phyloP scores from a whole-genome alignment of 441 rosid genomes.

The Adansonia rubrostipa region DNA sequence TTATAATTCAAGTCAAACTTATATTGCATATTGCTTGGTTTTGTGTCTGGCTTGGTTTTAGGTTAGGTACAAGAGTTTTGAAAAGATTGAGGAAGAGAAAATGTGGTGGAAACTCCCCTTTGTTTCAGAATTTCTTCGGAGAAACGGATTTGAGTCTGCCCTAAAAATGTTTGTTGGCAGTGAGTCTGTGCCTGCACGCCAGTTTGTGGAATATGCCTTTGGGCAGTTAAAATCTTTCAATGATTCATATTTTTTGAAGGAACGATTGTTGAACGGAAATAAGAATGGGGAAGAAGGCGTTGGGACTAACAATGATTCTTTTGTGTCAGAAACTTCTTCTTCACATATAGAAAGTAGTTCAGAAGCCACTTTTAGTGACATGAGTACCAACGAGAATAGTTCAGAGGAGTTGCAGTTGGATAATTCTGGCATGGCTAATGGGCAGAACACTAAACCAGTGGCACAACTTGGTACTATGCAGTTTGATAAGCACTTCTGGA shows the following conservation, averaged over 20 bases:
- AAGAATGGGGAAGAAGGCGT: constrained; percentile 30
- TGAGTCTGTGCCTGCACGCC: constrained; percentile 77
- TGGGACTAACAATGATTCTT: constrained; percentile 31
- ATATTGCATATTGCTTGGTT: not conserved
- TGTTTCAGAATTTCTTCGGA: constrained; percentile 68
- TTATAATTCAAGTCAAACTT: not conserved
- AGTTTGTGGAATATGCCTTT: constrained; percentile 89
- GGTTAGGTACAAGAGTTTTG: constrained; percentile 82
- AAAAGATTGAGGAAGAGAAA: constrained; percentile 75
- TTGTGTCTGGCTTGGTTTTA: constrained; percentile 42
- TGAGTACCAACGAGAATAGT: constrained; percentile 29
- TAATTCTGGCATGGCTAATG: constrained; percentile 34
- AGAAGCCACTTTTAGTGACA: constrained; percentile 36
- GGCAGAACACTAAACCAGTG: constrained; percentile 33
- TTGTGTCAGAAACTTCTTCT: constrained; percentile 40
- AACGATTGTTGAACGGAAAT: constrained; percentile 39
- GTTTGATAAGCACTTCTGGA: constrained; percentile 68
- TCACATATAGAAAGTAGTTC: constrained; percentile 37
- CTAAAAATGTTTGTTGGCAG: constrained; percentile 60
- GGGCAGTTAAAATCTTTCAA: constrained; percentile 81
- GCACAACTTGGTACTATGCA: constrained; percentile 36
- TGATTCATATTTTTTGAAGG: constrained; percentile 50
- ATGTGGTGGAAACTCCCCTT: constrained; percentile 82
- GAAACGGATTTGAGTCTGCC: constrained; percentile 71
- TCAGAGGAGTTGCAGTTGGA: constrained; percentile 30